phyloP scores from a whole-genome alignment of 148 eudicot species.

The Hydrangea macrophylla region DNA sequence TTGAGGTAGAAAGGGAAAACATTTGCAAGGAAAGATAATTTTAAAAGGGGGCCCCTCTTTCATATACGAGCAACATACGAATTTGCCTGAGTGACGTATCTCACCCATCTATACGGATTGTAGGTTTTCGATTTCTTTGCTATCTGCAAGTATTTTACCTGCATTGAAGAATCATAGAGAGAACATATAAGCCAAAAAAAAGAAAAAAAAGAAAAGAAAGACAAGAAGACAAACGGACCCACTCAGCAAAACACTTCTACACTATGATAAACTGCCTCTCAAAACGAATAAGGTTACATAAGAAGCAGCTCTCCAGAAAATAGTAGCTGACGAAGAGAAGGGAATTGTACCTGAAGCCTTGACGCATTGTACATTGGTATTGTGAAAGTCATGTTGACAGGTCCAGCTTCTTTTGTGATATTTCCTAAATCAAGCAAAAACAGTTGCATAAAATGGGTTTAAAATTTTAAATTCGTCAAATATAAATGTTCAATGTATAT shows the following conservation, averaged over 20 bases:
- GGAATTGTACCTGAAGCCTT: constrained; percentile 72
- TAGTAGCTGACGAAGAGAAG: no score
- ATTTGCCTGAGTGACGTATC: constrained; percentile 82
- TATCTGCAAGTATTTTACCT: constrained; percentile 85
- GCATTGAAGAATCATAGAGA: constrained; percentile 17
- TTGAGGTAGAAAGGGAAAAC: neutral
- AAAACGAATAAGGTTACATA: no score
- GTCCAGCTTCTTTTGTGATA: constrained; percentile 94
- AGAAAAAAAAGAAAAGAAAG: no score
- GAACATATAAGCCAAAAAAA: no score
- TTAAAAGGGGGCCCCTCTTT: constrained; percentile 14
- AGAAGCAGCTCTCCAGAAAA: no score
- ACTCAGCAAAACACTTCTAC: neutral
- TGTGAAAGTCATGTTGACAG: constrained; percentile 94
- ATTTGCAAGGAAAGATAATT: neutral
- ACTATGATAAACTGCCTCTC: neutral
- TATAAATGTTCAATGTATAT: neutral
- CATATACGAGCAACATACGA: constrained; percentile 86
- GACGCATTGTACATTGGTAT: constrained; percentile 97
- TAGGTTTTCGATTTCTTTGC: constrained; percentile 65
- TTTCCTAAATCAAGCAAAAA: constrained; percentile 48
- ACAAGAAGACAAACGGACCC: neutral
- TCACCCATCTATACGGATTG: constrained; percentile 89
- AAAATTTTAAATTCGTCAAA: neutral
- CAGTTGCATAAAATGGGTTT: neutral